Base-by-base conservation (phyloP, 345 rosid genomes). In the Odontarrhena argentea region DNA sequence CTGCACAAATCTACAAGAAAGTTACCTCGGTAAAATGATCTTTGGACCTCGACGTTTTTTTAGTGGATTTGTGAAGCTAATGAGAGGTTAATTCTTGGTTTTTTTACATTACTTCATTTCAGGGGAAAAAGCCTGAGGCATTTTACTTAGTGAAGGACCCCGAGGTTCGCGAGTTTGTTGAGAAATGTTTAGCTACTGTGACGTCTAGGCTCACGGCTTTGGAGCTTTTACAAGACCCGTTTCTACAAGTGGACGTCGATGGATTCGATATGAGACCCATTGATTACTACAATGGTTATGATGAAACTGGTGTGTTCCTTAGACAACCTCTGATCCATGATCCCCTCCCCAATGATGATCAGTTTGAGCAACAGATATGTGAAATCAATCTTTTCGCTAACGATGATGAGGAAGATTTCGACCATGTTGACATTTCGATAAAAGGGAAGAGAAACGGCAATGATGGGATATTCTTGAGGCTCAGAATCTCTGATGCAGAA, bases 1-100 rank as follows among this genome's bases (percentile, higher is more conserved):
- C 99, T 49, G 99, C 96, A 44, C 97, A 95, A 74, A 95, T 91
- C 74, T 95, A 91, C 87, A 95, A 91, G 85, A 95, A 91, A 91
- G 99, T 95, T 50, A 81, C 86, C 40, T 80, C 97, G 60, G 99
- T 94, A 87, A 18, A 49, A 86, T 46, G 51, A 67, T 53, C 14
- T 62, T 60, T 11, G 8, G 48, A 3, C 12, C n/a, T 4, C 8
- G 4, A 13, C 36, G 15, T 7, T 40, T 25, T 38, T 24, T 36
- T 26, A 8, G 11, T 15, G 6, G 38, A 11, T 36, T 35, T 51
- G 13, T 53, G 62, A 43, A 66, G 18, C 9, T 14, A 43, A 10
- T 43, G 51, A 69, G 48, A 34, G 49, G 52, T 57, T 18, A 64
- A 37, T 30, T 63, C 38, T 57, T 68, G 67, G 55, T 47, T 57